Conservation (phyloP, 2,329 filamentous ascomycete genomes). For the Emergomyces africanus region DNA sequence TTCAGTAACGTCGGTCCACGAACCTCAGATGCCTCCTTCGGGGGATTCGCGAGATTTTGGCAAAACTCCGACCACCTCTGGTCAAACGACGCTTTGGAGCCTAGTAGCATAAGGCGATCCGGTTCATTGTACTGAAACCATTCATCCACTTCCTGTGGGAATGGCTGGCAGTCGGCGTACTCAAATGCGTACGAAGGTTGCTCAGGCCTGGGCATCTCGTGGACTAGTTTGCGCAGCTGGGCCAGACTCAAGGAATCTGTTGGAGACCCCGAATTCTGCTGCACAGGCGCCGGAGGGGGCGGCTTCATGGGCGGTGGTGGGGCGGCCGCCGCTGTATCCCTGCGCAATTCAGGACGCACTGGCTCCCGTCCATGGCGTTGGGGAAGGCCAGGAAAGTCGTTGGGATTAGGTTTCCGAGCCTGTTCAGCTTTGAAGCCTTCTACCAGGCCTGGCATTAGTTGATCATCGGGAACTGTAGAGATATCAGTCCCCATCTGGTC, state of each 20-base stretch:
- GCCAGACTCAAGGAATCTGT: conserved; percentile 61
- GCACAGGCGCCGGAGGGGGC: conserved; percentile 33
- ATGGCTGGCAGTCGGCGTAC: conserved; percentile 58
- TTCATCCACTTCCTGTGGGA: conserved; percentile 86
- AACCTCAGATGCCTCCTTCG: conserved; percentile 25
- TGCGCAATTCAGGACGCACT: conserved; percentile 25
- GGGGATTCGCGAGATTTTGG: conserved; percentile 17
- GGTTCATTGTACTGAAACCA: conserved; percentile 92
- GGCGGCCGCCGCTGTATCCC: conserved; percentile 22
- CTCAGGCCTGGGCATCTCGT: conserved; percentile 58
- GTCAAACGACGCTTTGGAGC: conserved; percentile 64
- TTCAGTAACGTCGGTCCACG: conserved; percentile 55
- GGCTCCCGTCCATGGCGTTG: conserved; percentile 12
- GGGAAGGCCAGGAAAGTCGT: conserved; percentile 6
- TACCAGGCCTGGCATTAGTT: conserved; percentile 29
- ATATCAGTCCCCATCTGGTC: conserved; percentile 37
- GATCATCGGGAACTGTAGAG: conserved; percentile 31
- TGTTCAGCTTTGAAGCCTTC: conserved; percentile 21
- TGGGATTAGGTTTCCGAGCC: conserved; percentile 7
- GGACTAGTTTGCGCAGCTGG: conserved; percentile 60
- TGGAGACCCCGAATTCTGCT: conserved; percentile 25
- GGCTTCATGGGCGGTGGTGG: conserved; percentile 31
- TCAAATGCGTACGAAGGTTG: conserved; percentile 73
- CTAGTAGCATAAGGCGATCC: conserved; percentile 67
- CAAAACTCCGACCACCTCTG: conserved; percentile 54